Conservation (phyloP, 805 yeast genomes). For the Candida arabinofermentans region DNA sequence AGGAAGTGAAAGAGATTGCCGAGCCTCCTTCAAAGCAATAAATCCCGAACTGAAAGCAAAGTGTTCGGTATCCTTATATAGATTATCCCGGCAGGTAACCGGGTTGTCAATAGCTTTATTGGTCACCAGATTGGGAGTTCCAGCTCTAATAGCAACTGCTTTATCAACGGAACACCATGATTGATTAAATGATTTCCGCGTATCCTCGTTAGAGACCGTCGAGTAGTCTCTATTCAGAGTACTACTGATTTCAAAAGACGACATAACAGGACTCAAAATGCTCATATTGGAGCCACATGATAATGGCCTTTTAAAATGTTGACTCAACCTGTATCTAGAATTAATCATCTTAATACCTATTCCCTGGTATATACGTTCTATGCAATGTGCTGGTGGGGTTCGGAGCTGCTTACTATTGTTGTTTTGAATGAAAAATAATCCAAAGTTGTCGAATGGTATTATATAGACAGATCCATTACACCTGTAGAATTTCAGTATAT, state of each 20-base stretch:
- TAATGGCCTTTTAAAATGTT: background rate
- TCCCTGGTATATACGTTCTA: background rate
- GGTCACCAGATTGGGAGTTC: background rate
- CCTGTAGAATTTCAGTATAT: conserved; percentile 10
- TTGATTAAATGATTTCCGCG: background rate
- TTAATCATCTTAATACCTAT: background rate
- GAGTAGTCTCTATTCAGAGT: background rate
- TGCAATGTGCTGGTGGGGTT: background rate
- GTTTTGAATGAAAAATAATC: background rate
- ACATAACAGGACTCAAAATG: background rate
- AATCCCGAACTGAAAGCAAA: conserved; percentile 7
- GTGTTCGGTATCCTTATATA: conserved; percentile 1
- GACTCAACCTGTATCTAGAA: background rate
- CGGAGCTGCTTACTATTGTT: background rate
- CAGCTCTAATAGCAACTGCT: background rate
- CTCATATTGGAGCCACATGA: background rate
- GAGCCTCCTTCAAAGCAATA: conserved; percentile 15
- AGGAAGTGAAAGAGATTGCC: conserved; percentile 24
- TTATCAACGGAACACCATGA: background rate
- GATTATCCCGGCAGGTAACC: conserved; percentile 11
- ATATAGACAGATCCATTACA: conserved; percentile 15
- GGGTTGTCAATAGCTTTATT: background rate
- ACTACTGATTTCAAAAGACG: background rate
- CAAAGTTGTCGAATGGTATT: background rate
- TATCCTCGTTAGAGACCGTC: background rate